Evolutionary conservation across 2,329 filamentous ascomycete genomes (phyloP).

Genomic region (Nigrospora sphaerica): DNA sequence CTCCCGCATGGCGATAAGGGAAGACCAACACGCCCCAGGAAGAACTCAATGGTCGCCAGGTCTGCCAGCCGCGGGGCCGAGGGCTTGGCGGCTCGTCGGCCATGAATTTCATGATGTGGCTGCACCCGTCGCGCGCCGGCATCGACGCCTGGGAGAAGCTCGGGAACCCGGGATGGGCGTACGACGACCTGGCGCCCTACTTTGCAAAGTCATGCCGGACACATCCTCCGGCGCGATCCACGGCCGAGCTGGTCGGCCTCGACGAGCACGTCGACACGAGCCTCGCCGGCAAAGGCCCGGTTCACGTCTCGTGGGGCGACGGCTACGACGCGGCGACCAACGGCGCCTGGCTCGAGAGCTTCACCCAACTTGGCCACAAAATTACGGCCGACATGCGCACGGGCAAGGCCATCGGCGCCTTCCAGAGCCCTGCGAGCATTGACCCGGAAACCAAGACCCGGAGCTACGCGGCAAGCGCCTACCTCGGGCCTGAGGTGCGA

Average conservation of each 20-base stretch:
- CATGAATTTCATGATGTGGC: conserved; percentile 18
- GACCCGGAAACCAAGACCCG: conserved; percentile 22
- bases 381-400: conserved; percentile 24
- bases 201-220: conserved; percentile 1
- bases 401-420: conserved; percentile 22
- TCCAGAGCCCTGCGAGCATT: conserved; percentile 24
- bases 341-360: conserved; percentile 29
- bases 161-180: conserved; percentile 19
- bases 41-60: conserved; percentile 19
- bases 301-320: conserved; percentile 29
- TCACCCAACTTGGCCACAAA: conserved; percentile 23
- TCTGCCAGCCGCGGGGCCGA: conserved; percentile 24
- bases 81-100: conserved; percentile 23
- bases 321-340: conserved; percentile 22
- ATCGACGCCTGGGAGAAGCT: conserved; percentile 20
- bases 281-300: conserved; percentile 19
- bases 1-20: background rate
- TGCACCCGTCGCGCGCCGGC: conserved; percentile 16
- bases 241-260: background rate
- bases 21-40: conserved; percentile 5
- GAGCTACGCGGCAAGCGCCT: conserved; percentile 24
- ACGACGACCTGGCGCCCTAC: conserved; percentile 7
- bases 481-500: conserved; percentile 23
- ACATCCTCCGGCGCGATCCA: background rate
- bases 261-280: conserved; percentile 23